These are phyloP conservation scores for Talaromyces sp. DNA, from an alignment of 2,329 filamentous ascomycete genomes.

Conservation along the genomic window DNA sequence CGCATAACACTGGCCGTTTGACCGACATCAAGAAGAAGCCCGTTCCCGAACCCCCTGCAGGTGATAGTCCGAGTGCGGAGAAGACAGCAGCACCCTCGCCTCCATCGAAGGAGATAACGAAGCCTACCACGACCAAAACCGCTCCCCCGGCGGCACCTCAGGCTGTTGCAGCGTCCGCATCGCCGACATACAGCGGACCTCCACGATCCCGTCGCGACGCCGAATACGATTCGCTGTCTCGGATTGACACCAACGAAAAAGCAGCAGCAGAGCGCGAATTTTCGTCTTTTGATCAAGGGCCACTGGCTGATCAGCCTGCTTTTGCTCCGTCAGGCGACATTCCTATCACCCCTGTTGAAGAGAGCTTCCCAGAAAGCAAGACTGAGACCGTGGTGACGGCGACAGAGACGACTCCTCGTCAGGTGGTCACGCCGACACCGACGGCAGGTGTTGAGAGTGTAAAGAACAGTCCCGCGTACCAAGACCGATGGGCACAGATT, in stretches of 20 bases:
- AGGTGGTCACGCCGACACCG: slow-evolving; percentile 19
- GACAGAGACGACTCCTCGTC: slow-evolving; percentile 16
- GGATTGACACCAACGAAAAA: slow-evolving; percentile 50
- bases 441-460: slow-evolving; percentile 13
- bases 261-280: slow-evolving; percentile 48
- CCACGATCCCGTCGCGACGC: slow-evolving; percentile 45
- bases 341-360: slow-evolving; percentile 48
- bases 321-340: slow-evolving; percentile 59
- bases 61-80: background rate
- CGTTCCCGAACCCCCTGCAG: slow-evolving; percentile 13
- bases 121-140: slow-evolving; percentile 10
- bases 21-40: slow-evolving; percentile 30
- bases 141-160: slow-evolving; percentile 24
- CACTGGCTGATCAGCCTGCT: slow-evolving; percentile 77
- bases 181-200: slow-evolving; percentile 22
- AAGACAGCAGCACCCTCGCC: slow-evolving; percentile 7
- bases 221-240: slow-evolving; percentile 54
- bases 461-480: slow-evolving; percentile 22
- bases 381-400: slow-evolving; percentile 18
- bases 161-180: slow-evolving; percentile 22
- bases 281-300: slow-evolving; percentile 78
- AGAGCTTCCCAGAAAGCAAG: slow-evolving; percentile 17
- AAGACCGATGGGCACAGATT: slow-evolving; percentile 93
- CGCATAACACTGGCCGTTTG: slow-evolving; percentile 22
- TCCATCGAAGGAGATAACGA: slow-evolving; percentile 6